Percentiles rank a stretch among this genome's conserved stretches.
Evolutionary conservation across 2,329 filamentous ascomycete genomes (phyloP).

Genomic region (Diaporthe sp.): DNA sequence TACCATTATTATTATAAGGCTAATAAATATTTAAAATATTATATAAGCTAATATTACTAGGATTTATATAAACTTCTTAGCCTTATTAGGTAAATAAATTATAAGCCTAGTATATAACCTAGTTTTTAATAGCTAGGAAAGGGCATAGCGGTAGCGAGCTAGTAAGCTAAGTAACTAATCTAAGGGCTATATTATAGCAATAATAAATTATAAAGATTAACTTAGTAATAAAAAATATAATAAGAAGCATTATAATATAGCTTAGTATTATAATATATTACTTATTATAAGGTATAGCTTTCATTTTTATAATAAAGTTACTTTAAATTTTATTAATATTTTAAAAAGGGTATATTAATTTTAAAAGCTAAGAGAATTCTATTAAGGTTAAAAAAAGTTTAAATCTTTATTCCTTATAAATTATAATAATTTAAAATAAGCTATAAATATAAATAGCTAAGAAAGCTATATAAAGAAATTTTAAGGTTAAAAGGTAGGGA

Average conservation of each 20-base stretch:
- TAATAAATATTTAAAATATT: neutral
- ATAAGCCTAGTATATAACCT: neutral
- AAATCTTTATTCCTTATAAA: neutral
- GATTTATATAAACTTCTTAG: neutral
- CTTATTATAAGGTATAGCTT: neutral
- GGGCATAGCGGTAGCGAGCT: neutral
- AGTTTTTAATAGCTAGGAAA: neutral
- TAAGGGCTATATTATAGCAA: neutral
- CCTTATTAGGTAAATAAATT: neutral
- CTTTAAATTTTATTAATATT: neutral
- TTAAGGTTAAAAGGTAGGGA: neutral
- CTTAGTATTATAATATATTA: neutral
- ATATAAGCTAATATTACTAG: neutral
- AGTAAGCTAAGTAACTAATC: neutral
- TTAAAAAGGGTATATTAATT: neutral
- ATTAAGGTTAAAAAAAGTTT: neutral
- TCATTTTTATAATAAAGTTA: neutral
- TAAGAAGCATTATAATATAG: neutral
- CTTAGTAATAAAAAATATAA: neutral
- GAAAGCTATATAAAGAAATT: neutral
- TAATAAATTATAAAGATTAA: neutral
- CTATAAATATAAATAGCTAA: neutral
- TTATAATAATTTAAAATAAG: neutral
- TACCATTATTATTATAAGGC: neutral
- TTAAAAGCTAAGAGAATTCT: neutral